Conservation (phyloP, 176 grass and related monocot genomes). For the Bonia amplexicaulis region DNA sequence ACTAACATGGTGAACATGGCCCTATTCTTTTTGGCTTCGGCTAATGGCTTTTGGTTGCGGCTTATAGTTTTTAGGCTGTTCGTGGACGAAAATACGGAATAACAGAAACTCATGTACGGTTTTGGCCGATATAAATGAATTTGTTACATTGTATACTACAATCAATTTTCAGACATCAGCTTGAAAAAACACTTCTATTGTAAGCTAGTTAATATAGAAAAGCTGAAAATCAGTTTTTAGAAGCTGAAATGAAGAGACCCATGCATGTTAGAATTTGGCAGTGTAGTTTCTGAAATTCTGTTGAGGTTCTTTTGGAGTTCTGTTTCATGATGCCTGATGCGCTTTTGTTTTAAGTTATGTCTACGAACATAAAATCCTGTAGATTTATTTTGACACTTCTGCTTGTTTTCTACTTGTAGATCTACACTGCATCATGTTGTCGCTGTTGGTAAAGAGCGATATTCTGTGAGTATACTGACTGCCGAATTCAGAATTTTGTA, state of each 20-base stretch:
- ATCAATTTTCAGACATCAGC: no score
- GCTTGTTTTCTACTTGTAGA: constrained; percentile 33
- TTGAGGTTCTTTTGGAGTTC: neutral
- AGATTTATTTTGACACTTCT: neutral
- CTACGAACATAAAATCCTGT: neutral
- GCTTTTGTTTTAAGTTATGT: neutral
- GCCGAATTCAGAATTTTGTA: neutral
- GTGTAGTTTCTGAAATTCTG: neutral
- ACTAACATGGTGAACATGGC: neutral
- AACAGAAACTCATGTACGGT: no score
- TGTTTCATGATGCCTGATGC: neutral
- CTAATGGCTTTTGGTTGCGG: no score
- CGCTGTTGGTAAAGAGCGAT: neutral
- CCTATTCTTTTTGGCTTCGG: no score
- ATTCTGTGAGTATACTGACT: neutral
- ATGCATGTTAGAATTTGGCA: neutral
- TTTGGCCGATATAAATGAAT: no score
- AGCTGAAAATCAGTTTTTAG: no score
- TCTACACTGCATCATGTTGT: constrained; percentile 67
- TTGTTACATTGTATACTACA: no score
- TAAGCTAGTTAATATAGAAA: no score
- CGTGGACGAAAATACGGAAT: no score
- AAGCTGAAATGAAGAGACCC: no score
- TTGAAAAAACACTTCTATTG: no score
- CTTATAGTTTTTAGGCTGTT: no score